Evolutionary conservation across 768 basidiomycete species (phyloP).

Genomic region (Rhizopogon vulgaris): DNA sequence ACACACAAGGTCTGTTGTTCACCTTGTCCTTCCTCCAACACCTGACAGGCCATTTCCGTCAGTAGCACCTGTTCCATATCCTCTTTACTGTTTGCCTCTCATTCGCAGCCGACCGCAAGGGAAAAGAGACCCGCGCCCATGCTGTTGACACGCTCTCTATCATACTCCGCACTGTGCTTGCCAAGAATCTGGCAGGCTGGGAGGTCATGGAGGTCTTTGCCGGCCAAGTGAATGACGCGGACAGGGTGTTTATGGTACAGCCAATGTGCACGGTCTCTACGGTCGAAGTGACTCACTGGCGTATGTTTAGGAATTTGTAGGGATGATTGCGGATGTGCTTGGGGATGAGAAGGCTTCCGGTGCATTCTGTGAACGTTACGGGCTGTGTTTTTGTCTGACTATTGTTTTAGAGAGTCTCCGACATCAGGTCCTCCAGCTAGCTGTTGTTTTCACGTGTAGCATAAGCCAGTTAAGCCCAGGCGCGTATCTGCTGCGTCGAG

Average conservation of each 20-base stretch:
- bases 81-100: constrained; percentile 44
- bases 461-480: constrained; percentile 62
- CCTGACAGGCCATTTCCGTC: constrained; percentile 7
- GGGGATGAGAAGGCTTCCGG: constrained; percentile 41
- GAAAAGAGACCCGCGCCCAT: constrained; percentile 22
- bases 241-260: constrained; percentile 48
- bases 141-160: constrained; percentile 49
- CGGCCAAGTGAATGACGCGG: constrained; percentile 52
- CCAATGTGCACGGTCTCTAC: not conserved
- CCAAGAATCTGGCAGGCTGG: constrained; percentile 60
- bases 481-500: constrained; percentile 60
- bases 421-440: constrained; percentile 51
- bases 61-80: constrained; percentile 45
- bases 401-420: constrained; percentile 35
- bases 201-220: constrained; percentile 69
- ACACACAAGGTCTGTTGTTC: constrained; percentile 40
- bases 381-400: not conserved
- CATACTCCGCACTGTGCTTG: constrained; percentile 40
- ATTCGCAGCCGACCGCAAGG: constrained; percentile 29
- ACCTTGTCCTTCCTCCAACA: not conserved
- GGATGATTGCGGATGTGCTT: constrained; percentile 40
- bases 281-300: not conserved
- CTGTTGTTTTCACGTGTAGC: constrained; percentile 52
- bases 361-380: constrained; percentile 9
- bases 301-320: constrained; percentile 42